Percentiles rank a stretch among this genome's conserved stretches.
Evolutionary conservation across 176 grass and related monocot genomes (phyloP).

Genomic region (Oropetium thomaeum): DNA sequence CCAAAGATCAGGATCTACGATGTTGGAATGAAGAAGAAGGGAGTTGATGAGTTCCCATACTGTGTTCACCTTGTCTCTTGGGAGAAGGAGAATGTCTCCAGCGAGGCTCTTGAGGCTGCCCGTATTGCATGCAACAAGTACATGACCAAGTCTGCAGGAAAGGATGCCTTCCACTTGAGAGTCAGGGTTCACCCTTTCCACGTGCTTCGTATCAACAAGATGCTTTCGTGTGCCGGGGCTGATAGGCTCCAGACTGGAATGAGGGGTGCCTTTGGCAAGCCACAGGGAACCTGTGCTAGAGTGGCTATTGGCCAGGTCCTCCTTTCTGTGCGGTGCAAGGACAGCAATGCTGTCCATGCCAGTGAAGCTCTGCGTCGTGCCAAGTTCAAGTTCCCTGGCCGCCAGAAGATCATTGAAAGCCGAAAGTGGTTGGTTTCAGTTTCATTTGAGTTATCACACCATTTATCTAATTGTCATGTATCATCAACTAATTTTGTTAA

Average conservation of each 20-base stretch:
- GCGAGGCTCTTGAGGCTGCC: background rate
- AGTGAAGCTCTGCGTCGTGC: background rate
- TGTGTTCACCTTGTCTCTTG: background rate
- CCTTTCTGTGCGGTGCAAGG: background rate
- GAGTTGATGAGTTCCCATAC: background rate
- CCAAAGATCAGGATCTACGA: background rate
- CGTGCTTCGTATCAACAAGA: background rate
- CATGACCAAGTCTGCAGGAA: background rate
- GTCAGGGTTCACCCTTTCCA: background rate
- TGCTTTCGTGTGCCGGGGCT: background rate
- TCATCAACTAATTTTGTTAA: background rate
- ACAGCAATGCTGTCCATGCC: background rate
- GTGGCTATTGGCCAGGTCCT: background rate
- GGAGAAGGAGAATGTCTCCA: background rate
- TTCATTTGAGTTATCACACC: background rate
- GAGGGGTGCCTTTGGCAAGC: conserved; percentile 3
- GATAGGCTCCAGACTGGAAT: conserved; percentile 2
- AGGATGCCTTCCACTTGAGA: background rate
- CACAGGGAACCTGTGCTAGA: background rate
- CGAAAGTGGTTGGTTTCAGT: background rate
- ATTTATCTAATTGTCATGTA: background rate
- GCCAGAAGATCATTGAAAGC: background rate
- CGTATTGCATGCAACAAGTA: background rate
- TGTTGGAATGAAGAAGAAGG: background rate
- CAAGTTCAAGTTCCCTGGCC: background rate